Base-by-base conservation (phyloP, 495 filamentous ascomycete genomes). In the Penicillium salamii region DNA sequence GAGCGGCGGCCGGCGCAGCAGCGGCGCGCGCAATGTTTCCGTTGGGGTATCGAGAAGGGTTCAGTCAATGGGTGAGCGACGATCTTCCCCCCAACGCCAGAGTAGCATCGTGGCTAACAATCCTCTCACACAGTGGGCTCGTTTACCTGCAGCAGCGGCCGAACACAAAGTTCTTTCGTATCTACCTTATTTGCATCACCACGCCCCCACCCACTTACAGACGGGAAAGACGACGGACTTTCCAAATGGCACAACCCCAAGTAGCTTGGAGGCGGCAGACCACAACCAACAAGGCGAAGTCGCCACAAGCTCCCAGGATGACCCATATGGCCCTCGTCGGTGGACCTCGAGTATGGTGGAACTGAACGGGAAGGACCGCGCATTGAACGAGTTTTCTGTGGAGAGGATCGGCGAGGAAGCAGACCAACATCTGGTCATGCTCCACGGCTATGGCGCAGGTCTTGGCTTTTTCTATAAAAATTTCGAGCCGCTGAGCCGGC, bases 401-500 rank as follows among this genome's bases (percentile, higher is more conserved):
- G 91, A 96, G 64, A 79, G 93, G 42, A 68, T 88, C 3, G 87
- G 81, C 19, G 93, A 97, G 52, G 68, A 80, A 24, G 77, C 81
- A 5, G 84, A 87, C 9, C 82, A 91, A 42, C 91, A 91, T 48
- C 75, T 98, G n/a, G 91, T 98, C 17, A 96, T 98, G 85, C 75
- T 98, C 11, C 93, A 98, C 62, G 93, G 93, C 31, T 97, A 97
- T 67, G 95, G 95, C 32, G 93, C 93, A 1, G 93, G 93, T 0
- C 72, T 98, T 3, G 93, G 90, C 4, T 97, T 97, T 63, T 98
- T 96, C 74, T 98, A 97, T 73, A 89, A 91, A 66, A 97, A 97
- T 60, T 97, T 95, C 47, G 93, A 97, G 62, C 82, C 83, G 5
- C 68, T 98, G 32, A 90, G 81, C 46, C 82, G 90, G 9, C 65